These are phyloP conservation scores for Scheffersomyces lignicola DNA, from an alignment of 1,139 yeast genomes.

Conservation along the genomic window DNA sequence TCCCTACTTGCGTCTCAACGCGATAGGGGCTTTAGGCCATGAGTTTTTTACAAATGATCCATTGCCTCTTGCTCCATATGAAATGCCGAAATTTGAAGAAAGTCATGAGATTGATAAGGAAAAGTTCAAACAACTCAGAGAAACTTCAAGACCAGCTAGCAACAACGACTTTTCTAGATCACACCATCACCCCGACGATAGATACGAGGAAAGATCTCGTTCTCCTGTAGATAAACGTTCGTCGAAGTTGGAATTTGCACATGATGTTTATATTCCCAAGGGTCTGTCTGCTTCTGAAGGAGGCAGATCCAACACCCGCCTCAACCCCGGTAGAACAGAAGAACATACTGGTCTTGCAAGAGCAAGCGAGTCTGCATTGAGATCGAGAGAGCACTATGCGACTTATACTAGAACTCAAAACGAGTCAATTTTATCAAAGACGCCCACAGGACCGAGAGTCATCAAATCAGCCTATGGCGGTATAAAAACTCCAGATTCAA, in stretches of 20 bases:
- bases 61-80: conserved; percentile 51
- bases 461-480: no score
- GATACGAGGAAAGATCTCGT: not conserved
- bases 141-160: conserved; percentile 6
- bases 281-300: not conserved
- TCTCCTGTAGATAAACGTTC: not conserved
- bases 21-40: conserved; percentile 73
- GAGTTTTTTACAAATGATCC: conserved; percentile 69
- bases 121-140: conserved; percentile 42
- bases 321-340: no score
- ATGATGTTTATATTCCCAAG: conserved; percentile 8
- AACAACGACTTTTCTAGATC: not conserved
- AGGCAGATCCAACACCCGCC: no score
- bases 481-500: no score
- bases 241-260: no score
- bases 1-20: conserved; percentile 74
- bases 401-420: no score
- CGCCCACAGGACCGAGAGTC: no score
- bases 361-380: no score
- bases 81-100: conserved; percentile 75
- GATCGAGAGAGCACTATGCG: no score
- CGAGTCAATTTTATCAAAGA: no score
- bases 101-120: conserved; percentile 87
- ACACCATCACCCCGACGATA: not conserved
- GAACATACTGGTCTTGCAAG: no score